Evolutionary conservation across 2,329 filamentous ascomycete species (phyloP).

Genomic region (Fusarium sp.): DNA sequence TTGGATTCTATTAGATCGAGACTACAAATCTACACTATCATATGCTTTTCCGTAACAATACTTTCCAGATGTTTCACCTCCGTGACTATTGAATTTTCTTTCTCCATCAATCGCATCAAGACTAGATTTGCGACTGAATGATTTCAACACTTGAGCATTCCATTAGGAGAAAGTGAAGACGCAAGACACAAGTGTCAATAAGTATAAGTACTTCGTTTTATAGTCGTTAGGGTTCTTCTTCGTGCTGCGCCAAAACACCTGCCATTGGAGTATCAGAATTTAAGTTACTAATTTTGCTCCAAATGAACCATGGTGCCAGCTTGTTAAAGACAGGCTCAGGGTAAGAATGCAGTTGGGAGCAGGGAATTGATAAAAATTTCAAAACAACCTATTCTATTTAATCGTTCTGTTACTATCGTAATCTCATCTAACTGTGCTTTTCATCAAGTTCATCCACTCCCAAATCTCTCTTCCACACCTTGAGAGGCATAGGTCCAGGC

Average conservation of each 20-base stretch:
- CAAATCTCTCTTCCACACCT: slow-evolving; percentile 40
- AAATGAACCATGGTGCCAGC: background rate
- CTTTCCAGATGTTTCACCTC: background rate
- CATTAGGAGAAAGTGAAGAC: background rate
- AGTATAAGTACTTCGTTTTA: background rate
- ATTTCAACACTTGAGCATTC: no score
- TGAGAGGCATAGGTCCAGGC: slow-evolving; percentile 39
- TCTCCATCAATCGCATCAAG: no score
- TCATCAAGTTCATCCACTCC: slow-evolving; percentile 11
- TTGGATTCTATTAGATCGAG: background rate
- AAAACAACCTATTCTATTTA: no score
- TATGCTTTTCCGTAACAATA: background rate
- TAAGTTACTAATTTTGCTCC: background rate
- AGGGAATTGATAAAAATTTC: no score
- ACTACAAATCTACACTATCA: background rate
- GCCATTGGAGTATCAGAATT: fast-evolving
- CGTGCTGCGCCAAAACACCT: no score
- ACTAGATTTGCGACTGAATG: no score
- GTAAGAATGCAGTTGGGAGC: background rate
- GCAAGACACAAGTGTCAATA: background rate
- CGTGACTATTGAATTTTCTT: background rate
- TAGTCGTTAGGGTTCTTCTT: no score
- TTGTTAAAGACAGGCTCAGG: background rate
- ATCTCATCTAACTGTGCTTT: slow-evolving; percentile 5
- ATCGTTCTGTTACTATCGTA: background rate